Base-by-base conservation (phyloP, 495 filamentous ascomycete species). In the Poronia punctata region DNA sequence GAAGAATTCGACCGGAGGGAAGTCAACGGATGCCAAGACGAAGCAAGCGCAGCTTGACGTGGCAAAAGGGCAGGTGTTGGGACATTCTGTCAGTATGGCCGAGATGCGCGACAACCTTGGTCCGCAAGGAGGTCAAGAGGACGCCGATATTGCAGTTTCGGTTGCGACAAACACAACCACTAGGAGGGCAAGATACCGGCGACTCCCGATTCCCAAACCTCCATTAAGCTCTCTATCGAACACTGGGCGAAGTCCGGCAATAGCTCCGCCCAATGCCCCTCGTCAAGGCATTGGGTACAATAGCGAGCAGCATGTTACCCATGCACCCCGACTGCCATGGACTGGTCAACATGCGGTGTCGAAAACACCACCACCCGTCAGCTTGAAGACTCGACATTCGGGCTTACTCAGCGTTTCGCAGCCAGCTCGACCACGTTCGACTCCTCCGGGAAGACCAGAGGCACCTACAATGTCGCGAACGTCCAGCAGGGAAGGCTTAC, bases 381-480 rank as follows among this genome's bases (percentile, higher is more conserved):
- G 50, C 50, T 54, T 65, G 55, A 40, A 40, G 15, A 63, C 49
- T 21, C 48, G 50, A 28, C 56, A 57, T 32, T 51, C 54, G 25
- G 57, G 58, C 2, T 35, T 39, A 35, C 53, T 68, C n/a, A 53
- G 67, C 18, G 55, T 69, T 4, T 64, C 66, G 12, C 53, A 58
- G 18, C 61, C 65, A 5, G 40, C 62, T 18, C 63, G 66, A 16
- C 41, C 65, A 7, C 59, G 55, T 18, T 66, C 65, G 14, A 66
- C 60, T 7, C 59, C 35, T 25, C 57, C 40, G 35, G 59, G 43
- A 25, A 40, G 35, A 17, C 11, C 45, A 31, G 46, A 15, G 1
- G 26, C 14, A 10, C 33, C 45, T 21, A 26, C 37, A 4, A 28
- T 54, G 9, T 56, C 52, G 24, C 61, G 50, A 22, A 49, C 46